Conservation (phyloP, 306 rosid species). For the Vigna hirtella region DNA sequence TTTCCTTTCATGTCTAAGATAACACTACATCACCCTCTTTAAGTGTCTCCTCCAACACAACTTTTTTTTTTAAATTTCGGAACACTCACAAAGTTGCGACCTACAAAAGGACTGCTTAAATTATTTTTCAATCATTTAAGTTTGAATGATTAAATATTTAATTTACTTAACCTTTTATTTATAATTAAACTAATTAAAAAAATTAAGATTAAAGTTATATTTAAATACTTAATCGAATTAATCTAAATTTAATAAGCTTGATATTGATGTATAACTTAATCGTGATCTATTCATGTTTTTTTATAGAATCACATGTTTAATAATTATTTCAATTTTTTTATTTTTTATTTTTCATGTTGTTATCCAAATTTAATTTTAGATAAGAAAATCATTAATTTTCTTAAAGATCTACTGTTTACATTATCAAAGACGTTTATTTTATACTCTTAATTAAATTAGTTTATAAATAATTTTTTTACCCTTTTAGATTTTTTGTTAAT, state of each 20-base stretch:
- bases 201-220: not conserved
- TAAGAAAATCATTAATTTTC: not conserved
- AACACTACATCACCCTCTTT: no score
- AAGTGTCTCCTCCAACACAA: not conserved
- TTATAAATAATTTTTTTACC: not conserved
- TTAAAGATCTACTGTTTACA: not conserved
- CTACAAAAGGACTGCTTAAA: not conserved
- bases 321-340: not conserved
- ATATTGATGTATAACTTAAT: not conserved
- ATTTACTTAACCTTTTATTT: not conserved
- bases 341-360: not conserved
- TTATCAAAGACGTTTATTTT: not conserved
- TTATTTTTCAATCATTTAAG: not conserved
- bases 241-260: not conserved
- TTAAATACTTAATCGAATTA: not conserved
- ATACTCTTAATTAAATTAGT: not conserved
- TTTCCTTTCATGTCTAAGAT: conserved; percentile 27
- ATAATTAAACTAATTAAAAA: not conserved
- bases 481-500: no score
- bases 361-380: not conserved
- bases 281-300: not conserved
- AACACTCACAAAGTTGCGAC: not conserved
- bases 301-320: not conserved
- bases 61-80: not conserved
- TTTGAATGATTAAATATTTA: not conserved